Evolutionary conservation across 768 basidiomycete genomes (phyloP), one percentile per base, ranked within the genome.

Genomic region (Leccinum disarticulatum): DNA sequence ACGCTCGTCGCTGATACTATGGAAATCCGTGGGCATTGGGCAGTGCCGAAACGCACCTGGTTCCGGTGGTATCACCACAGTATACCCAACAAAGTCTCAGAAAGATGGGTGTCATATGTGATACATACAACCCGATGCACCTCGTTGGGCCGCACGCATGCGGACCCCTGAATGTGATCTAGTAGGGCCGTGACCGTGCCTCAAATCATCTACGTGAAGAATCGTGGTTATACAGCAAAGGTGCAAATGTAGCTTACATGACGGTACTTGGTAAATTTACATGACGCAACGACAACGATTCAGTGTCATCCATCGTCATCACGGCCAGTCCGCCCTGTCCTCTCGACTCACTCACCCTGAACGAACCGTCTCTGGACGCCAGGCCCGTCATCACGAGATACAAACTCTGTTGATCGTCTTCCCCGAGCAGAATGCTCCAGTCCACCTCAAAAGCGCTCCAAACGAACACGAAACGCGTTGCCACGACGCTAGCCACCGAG

Each of bases 351-450:
- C 53, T 41, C 17, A 52, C 25, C 4, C 36, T 28, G 51, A 61
- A 52, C 30, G 54, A 58, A 17, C 53, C 48, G 3, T 64, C 55
- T 19, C 11, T 35, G 30, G 54, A 63, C 7, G 51, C 56, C 57
- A 63, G 41, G 13, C 66, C 74, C 60, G 43, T 69, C 27, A 65
- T 36, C n/a, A 74, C 54, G 15, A 76, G 59, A 61, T 71, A 77
- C 55, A 76, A 19, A 58, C 69, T 76, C 62, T 77, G 75, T 54
- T 63, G 64, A 33, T 76, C 75, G 55, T 74, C 65, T 54, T 68
- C 64, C 7, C 76, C 76, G 8, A 75, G 67, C 2, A 66, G 70
- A 11, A 76, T 43, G 4, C 47, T 57, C 55, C 28, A 50, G 55
- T 74, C 67, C 30, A 69, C 28, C 50, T 57, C 41, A 56, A 73